Evolutionary conservation across 257 asterid species (phyloP).

Genomic region (Solanum ossicruentum): DNA sequence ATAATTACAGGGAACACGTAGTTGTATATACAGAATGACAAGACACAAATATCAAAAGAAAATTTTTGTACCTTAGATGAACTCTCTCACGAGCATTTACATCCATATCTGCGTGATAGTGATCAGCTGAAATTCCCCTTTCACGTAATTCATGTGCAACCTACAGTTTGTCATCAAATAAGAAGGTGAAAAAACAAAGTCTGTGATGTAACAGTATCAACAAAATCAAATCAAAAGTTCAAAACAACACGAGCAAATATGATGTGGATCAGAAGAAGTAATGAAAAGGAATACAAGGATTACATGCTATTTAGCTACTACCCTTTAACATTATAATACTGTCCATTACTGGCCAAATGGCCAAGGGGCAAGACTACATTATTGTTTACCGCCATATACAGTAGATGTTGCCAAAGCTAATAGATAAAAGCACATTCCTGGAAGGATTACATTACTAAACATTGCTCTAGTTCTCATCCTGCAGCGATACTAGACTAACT

Average conservation of each 20-base stretch:
- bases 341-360: background rate
- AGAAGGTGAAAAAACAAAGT: background rate
- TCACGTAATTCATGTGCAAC: slow-evolving; percentile 79
- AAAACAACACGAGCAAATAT: background rate
- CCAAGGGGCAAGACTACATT: background rate
- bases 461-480: background rate
- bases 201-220: background rate
- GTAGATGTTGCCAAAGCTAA: background rate
- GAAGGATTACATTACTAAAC: background rate
- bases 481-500: background rate
- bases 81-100: slow-evolving; percentile 74
- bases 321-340: background rate
- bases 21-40: background rate
- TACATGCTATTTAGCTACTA: background rate
- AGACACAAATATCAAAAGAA: background rate
- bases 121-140: slow-evolving; percentile 73
- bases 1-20: background rate
- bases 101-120: slow-evolving; percentile 96
- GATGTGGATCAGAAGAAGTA: background rate
- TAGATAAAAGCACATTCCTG: background rate
- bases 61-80: slow-evolving; percentile 49
- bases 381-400: background rate
- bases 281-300: background rate
- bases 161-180: slow-evolving; percentile 24
- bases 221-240: background rate